These are phyloP conservation scores for Aspergillus carbonarius DNA, from an alignment of 2,329 filamentous ascomycete species.

Conservation along the genomic window DNA sequence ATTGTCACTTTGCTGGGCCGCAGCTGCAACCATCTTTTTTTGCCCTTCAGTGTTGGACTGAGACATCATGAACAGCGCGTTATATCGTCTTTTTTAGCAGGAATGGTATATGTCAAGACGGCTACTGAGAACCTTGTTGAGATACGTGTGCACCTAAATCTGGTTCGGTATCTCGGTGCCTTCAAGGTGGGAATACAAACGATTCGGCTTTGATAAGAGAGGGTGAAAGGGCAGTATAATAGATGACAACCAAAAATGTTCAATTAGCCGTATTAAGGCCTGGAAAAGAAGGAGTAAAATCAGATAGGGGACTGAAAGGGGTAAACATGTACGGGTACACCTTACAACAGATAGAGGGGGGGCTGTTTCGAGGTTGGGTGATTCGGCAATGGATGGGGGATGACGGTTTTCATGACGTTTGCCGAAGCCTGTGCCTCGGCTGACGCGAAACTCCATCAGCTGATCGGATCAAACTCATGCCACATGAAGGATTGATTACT, in stretches of 20 bases:
- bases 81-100: background rate
- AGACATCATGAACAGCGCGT: slow-evolving; percentile 34
- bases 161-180: background rate
- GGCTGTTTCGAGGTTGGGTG: slow-evolving; percentile 9
- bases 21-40: slow-evolving; percentile 48
- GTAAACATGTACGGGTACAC: slow-evolving; percentile 8
- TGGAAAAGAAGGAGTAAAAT: slow-evolving; percentile 3
- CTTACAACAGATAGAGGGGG: slow-evolving; percentile 7
- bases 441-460: slow-evolving; percentile 12
- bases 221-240: background rate
- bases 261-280: background rate
- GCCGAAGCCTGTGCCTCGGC: slow-evolving; percentile 37
- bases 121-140: background rate
- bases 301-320: slow-evolving; percentile 1
- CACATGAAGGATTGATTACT: background rate
- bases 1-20: slow-evolving; percentile 87
- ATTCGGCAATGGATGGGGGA: slow-evolving; percentile 27
- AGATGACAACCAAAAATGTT: background rate
- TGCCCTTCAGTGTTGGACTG: slow-evolving; percentile 38
- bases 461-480: background rate
- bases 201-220: background rate
- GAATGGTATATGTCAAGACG: background rate
- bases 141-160: background rate
- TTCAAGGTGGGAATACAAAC: slow-evolving; percentile 2
- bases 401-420: slow-evolving; percentile 37